phyloP scores from a whole-genome alignment of 2,329 filamentous ascomycete genomes.

The Orbilia oligospora region DNA sequence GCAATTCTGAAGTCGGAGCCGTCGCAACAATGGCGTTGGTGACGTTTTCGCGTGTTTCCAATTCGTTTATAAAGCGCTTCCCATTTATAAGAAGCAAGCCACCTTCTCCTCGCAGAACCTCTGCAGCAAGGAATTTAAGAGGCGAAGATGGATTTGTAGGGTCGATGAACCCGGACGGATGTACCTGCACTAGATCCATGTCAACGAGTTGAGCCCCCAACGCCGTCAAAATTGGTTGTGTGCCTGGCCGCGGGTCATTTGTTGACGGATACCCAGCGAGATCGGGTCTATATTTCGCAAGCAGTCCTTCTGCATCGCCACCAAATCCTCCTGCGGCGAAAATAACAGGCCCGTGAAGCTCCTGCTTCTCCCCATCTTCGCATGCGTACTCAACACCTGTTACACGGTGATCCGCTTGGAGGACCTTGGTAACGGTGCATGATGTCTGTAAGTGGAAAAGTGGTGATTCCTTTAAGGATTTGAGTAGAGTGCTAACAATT shows the following conservation, averaged over 20 bases:
- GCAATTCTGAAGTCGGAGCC: constrained; percentile 67
- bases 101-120: constrained; percentile 75
- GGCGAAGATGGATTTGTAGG: constrained; percentile 68
- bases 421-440: constrained; percentile 72
- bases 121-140: constrained; percentile 76
- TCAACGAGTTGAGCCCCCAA: constrained; percentile 68
- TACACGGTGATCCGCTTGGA: constrained; percentile 67
- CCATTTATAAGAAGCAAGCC: constrained; percentile 71
- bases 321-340: constrained; percentile 76
- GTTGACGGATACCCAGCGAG: constrained; percentile 75
- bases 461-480: constrained; percentile 70
- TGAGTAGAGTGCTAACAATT: constrained; percentile 73
- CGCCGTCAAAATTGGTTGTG: constrained; percentile 69
- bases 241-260: constrained; percentile 73
- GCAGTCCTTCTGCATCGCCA: constrained; percentile 73
- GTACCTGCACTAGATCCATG: constrained; percentile 74
- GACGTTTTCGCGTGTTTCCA: constrained; percentile 74
- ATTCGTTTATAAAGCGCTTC: constrained; percentile 75
- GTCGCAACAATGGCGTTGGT: constrained; percentile 69
- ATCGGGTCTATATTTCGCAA: constrained; percentile 74
- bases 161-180: constrained; percentile 77
- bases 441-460: constrained; percentile 72
- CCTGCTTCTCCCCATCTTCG: constrained; percentile 65
- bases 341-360: constrained; percentile 72
- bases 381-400: constrained; percentile 71